Percentiles rank a stretch among this genome's conserved stretches.
These are phyloP conservation scores for Starmerella ratchasimensis DNA, from an alignment of 805 yeast genomes.

Conservation along the genomic window DNA sequence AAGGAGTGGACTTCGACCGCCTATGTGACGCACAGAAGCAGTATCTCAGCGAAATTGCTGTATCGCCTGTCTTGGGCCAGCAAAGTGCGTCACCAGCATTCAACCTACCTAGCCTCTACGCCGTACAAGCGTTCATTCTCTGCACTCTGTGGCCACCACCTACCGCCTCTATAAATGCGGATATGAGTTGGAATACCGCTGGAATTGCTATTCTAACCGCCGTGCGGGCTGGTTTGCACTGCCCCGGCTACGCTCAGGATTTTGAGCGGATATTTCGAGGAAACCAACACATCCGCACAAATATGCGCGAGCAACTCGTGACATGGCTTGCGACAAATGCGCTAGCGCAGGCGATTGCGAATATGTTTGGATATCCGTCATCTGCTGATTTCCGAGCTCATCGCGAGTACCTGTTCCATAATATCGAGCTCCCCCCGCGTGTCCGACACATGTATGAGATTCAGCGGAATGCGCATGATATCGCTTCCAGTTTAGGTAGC, in stretches of 20 bases:
- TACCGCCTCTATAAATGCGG: constrained; percentile 87
- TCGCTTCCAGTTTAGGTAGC: constrained; percentile 31
- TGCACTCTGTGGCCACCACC: constrained; percentile 94
- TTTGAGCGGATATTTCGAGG: constrained; percentile 35
- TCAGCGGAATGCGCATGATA: constrained; percentile 74
- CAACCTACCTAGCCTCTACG: constrained; percentile 81
- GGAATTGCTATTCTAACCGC: constrained; percentile 92
- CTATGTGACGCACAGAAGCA: constrained; percentile 61
- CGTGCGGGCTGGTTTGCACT: constrained; percentile 76
- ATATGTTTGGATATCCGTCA: constrained; percentile 89
- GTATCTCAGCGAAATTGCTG: constrained; percentile 72
- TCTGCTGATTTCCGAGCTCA: constrained; percentile 66
- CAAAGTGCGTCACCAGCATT: constrained; percentile 30
- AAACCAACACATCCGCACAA: constrained; percentile 22
- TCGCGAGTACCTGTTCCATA: constrained; percentile 23
- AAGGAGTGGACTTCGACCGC: constrained; percentile 36
- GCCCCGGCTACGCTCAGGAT: constrained; percentile 49
- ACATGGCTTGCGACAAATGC: constrained; percentile 94
- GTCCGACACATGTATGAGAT: constrained; percentile 69
- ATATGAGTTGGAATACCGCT: constrained; percentile 87
- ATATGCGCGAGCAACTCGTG: constrained; percentile 53
- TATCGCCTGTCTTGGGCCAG: constrained; percentile 62
- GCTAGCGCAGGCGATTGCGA: constrained; percentile 78
- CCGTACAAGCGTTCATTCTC: constrained; percentile 82
- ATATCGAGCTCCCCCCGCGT: constrained; percentile 40